phyloP scores from a whole-genome alignment of 805 yeast species.

The Lipomyces sp. region DNA sequence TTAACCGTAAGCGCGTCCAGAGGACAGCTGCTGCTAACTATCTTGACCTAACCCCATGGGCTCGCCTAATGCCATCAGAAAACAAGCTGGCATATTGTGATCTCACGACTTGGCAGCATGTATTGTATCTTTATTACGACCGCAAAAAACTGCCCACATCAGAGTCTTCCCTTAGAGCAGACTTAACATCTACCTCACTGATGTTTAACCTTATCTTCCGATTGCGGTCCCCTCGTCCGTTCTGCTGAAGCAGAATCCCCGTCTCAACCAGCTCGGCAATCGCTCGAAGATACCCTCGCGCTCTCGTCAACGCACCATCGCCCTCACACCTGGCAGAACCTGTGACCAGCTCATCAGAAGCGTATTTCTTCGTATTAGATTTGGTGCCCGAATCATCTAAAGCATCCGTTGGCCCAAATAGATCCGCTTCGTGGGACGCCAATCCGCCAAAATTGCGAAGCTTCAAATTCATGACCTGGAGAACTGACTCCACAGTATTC shows the following conservation, averaged over 20 bases:
- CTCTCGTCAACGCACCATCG: constrained; percentile 45
- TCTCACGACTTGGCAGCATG: no score
- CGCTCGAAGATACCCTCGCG: constrained; percentile 58
- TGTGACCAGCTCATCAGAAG: constrained; percentile 25
- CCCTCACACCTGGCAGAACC: constrained; percentile 36
- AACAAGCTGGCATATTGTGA: no score
- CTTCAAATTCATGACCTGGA: constrained; percentile 44
- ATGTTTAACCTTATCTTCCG: constrained; percentile 62
- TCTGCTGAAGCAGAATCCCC: constrained; percentile 71
- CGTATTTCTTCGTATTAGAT: constrained; percentile 30
- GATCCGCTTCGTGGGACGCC: constrained; percentile 6
- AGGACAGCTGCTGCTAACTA: no score
- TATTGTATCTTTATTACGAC: not conserved
- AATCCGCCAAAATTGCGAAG: constrained; percentile 19
- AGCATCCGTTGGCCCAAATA: constrained; percentile 15
- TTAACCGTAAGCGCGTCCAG: no score
- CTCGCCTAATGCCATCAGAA: no score
- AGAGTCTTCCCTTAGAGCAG: constrained; percentile 44
- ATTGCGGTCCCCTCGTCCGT: constrained; percentile 63
- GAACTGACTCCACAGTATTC: constrained; percentile 66
- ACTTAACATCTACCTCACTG: constrained; percentile 64
- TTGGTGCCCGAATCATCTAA: constrained; percentile 50
- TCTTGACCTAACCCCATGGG: no score
- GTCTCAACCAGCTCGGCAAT: constrained; percentile 70
- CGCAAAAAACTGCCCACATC: constrained; percentile 22